Evolutionary conservation across 2,329 filamentous ascomycete genomes (phyloP).

Genomic region (Alternaria triticina): DNA sequence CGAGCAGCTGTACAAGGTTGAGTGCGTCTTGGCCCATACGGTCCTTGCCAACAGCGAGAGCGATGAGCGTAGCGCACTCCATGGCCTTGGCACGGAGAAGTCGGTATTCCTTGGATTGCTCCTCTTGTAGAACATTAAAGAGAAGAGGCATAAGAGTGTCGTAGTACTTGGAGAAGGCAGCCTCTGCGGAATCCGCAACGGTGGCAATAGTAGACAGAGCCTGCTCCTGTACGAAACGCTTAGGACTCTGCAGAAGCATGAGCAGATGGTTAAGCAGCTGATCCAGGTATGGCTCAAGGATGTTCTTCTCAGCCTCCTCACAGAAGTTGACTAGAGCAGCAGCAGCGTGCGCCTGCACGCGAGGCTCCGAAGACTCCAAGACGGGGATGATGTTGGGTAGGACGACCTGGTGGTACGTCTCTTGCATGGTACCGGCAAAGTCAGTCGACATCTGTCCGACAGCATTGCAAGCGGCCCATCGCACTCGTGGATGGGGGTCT

Average conservation of each 20-base stretch:
- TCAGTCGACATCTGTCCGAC: constrained; percentile 99
- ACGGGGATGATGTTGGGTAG: constrained; percentile 92
- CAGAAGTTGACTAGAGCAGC: constrained; percentile 99
- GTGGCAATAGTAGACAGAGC: constrained; percentile 97
- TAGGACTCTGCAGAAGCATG: constrained; percentile 85
- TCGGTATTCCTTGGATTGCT: constrained; percentile 92
- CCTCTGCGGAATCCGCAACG: constrained; percentile 97
- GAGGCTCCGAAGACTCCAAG: constrained; percentile 84
- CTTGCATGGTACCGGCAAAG: constrained; percentile 97
- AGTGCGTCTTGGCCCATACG: constrained; percentile 87
- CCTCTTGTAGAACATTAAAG: constrained; percentile 85
- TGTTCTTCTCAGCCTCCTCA: constrained; percentile 92
- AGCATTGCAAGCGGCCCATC: constrained; percentile 97
- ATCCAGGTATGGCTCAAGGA: constrained; percentile 91
- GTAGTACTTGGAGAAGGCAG: constrained; percentile 94
- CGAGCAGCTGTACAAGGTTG: constrained; percentile 84
- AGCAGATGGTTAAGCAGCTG: constrained; percentile 84
- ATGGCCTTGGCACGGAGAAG: constrained; percentile 95
- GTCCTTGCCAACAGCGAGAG: constrained; percentile 91
- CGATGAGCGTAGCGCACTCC: constrained; percentile 97
- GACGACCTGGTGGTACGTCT: constrained; percentile 87
- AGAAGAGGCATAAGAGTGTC: constrained; percentile 93
- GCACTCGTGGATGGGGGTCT: constrained; percentile 89
- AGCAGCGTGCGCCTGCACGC: constrained; percentile 95
- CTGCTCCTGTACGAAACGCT: constrained; percentile 97